These are phyloP conservation scores for Jaapia argillacea DNA, from an alignment of 768 basidiomycete genomes.

Conservation along the genomic window DNA sequence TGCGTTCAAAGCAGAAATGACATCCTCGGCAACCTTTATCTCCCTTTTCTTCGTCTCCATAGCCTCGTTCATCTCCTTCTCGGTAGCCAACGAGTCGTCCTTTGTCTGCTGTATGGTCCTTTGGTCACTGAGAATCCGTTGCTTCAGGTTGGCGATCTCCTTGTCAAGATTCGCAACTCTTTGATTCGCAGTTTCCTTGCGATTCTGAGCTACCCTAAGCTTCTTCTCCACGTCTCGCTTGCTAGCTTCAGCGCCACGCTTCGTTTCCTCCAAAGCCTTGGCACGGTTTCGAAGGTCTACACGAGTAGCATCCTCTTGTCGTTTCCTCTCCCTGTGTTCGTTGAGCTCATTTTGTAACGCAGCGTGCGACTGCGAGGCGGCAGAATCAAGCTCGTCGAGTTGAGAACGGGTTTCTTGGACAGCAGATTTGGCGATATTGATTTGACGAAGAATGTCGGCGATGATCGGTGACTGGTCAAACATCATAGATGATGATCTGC, in stretches of 20 bases:
- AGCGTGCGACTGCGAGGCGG: constrained; percentile 48
- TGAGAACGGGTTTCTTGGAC: constrained; percentile 64
- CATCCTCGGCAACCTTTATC: constrained; percentile 56
- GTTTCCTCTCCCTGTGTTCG: constrained; percentile 61
- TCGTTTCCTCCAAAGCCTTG: constrained; percentile 79
- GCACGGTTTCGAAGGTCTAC: constrained; percentile 75
- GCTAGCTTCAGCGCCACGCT: constrained; percentile 69
- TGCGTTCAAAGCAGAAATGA: constrained; percentile 47
- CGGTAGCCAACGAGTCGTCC: constrained; percentile 34
- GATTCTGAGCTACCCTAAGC: constrained; percentile 55
- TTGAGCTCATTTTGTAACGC: constrained; percentile 68
- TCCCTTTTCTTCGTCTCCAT: constrained; percentile 51
- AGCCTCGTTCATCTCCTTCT: constrained; percentile 31
- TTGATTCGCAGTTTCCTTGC: constrained; percentile 51
- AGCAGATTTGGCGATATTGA: constrained; percentile 48
- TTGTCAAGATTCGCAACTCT: constrained; percentile 50
- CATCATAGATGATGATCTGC: constrained; percentile 11
- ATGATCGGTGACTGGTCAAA: constrained; percentile 63
- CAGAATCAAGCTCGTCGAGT: constrained; percentile 47
- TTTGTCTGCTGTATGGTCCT: constrained; percentile 36
- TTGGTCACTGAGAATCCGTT: constrained; percentile 46
- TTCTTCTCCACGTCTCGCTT: constrained; percentile 86
- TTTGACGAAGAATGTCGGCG: constrained; percentile 67
- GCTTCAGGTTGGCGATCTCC: constrained; percentile 47
- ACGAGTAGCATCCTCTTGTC: constrained; percentile 72